Conservation (phyloP, 2,329 filamentous ascomycete species). For the Pochonia chlamydosporia region DNA sequence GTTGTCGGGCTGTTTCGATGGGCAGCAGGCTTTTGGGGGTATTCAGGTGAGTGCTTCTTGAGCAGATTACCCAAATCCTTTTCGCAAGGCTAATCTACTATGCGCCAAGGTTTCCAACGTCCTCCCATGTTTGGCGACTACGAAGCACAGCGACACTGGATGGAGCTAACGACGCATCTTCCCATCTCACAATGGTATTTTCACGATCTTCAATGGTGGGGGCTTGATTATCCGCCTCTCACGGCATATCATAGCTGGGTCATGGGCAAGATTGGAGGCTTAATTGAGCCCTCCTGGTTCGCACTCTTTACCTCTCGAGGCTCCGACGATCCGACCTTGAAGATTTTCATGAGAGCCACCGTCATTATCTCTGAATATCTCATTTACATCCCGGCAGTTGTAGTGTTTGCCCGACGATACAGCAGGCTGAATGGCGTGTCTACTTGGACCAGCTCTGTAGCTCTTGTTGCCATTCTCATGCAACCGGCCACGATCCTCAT, state of each 20-base stretch:
- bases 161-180: constrained; percentile 88
- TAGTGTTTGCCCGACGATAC: constrained; percentile 80
- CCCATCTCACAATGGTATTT: constrained; percentile 97
- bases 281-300: constrained; percentile 83
- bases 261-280: constrained; percentile 76
- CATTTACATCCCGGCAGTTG: constrained; percentile 76
- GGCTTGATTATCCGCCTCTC: constrained; percentile 92
- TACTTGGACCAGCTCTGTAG: constrained; percentile 76
- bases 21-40: constrained; percentile 89
- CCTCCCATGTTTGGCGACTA: constrained; percentile 96
- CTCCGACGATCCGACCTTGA: constrained; percentile 70
- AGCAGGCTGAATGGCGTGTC: constrained; percentile 71
- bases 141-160: constrained; percentile 97
- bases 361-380: constrained; percentile 89
- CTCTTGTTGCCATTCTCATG: constrained; percentile 84
- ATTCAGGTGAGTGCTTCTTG: constrained; percentile 61
- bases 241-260: constrained; percentile 98
- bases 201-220: constrained; percentile 95
- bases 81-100: neutral
- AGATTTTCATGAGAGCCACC: constrained; percentile 93
- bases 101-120: constrained; percentile 59
- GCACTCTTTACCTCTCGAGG: constrained; percentile 77
- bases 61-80: too few species aligned
- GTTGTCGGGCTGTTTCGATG: constrained; percentile 86
- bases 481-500: constrained; percentile 87